Conservation (phyloP, 352 stramenopile species). For the Phytopythium helicoides region DNA sequence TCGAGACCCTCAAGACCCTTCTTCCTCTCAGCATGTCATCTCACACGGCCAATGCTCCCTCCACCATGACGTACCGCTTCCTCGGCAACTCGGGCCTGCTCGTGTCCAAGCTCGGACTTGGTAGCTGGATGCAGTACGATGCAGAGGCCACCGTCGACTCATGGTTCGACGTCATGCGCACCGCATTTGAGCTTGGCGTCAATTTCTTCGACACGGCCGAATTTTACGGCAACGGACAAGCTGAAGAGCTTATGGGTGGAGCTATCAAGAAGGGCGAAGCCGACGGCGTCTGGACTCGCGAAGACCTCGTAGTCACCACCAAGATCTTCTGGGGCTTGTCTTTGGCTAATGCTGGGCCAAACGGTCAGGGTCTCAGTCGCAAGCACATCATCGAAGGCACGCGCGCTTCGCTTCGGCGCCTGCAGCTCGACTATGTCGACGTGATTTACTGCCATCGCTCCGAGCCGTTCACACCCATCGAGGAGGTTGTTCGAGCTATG, state of each 20-base stretch:
- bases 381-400: conserved; percentile 49
- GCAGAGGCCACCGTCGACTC: conserved; percentile 14
- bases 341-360: conserved; percentile 4
- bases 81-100: conserved; percentile 36
- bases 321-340: conserved; percentile 48
- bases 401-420: conserved; percentile 11
- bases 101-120: conserved; percentile 34
- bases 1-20: not conserved
- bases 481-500: conserved; percentile 28
- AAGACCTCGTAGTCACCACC: conserved; percentile 51
- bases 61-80: conserved; percentile 35
- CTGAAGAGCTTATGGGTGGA: conserved; percentile 38
- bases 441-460: conserved; percentile 34
- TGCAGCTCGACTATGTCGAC: conserved; percentile 32
- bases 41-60: no score
- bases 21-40: not conserved
- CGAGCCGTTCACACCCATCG: conserved; percentile 6
- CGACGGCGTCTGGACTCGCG: conserved; percentile 23
- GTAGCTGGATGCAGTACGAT: conserved; percentile 31
- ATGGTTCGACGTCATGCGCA: conserved; percentile 24
- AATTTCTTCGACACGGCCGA: conserved; percentile 56
- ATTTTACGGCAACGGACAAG: conserved; percentile 31
- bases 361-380: no score
- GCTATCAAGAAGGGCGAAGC: conserved; percentile 40
- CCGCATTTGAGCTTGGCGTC: conserved; percentile 34